phyloP scores from a whole-genome alignment of 345 rosid genomes.

The Corchorus capsularis region DNA sequence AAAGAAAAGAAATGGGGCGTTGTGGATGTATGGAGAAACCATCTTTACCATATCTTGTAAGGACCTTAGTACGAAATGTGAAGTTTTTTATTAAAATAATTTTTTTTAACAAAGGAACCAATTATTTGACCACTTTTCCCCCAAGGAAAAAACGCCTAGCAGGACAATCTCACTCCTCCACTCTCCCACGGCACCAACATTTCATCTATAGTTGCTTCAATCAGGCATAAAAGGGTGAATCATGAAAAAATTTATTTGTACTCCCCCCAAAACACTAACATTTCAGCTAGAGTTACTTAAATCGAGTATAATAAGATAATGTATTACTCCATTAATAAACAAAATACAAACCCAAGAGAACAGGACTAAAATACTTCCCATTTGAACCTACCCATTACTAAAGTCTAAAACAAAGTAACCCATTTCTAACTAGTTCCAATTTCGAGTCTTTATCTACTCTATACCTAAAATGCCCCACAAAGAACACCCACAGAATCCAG shows the following conservation, averaged over 20 bases:
- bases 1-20: neutral
- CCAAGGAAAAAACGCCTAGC: neutral
- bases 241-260: neutral
- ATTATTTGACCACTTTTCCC: neutral
- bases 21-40: neutral
- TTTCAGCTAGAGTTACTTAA: conserved; percentile 13
- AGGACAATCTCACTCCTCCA: conserved; percentile 7
- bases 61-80: neutral
- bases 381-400: conserved; percentile 1
- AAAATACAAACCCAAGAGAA: neutral
- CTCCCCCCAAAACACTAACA: neutral
- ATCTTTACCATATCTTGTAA: neutral
- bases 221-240: neutral
- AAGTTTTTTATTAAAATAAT: neutral
- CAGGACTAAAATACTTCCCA: neutral
- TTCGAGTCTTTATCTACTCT: conserved; percentile 5
- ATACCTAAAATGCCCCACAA: conserved; percentile 23
- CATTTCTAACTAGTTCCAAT: conserved; percentile 7
- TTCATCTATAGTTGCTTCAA: neutral
- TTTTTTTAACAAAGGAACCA: neutral
- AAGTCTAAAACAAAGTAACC: neutral
- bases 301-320: neutral
- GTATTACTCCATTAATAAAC: neutral
- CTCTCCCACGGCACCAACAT: neutral
- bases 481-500: conserved; percentile 25